These are phyloP conservation scores for Malassezia vespertilionis DNA, from an alignment of 1,284 basidiomycete genomes.

Conservation along the genomic window DNA sequence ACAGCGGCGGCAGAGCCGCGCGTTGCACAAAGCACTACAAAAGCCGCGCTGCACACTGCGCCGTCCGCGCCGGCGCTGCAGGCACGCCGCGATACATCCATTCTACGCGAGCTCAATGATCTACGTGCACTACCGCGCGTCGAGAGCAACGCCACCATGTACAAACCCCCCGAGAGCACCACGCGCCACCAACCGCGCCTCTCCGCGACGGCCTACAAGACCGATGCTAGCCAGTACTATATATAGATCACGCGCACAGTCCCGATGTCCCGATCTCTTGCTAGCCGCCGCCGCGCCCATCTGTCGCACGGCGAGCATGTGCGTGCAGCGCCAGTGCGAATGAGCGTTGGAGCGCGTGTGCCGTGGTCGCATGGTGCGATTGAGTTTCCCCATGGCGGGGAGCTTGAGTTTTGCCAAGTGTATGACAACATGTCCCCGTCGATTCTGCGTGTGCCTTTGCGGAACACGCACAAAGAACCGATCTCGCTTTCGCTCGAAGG, in stretches of 20 bases:
- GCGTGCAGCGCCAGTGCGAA: neutral
- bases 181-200: constrained; percentile 6
- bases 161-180: neutral
- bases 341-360: no score
- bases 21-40: neutral
- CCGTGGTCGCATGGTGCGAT: neutral
- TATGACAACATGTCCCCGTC: constrained; percentile 24
- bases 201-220: constrained; percentile 9
- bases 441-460: constrained; percentile 15
- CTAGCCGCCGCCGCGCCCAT: neutral
- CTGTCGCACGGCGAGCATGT: neutral
- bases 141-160: constrained; percentile 15
- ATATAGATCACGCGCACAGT: no score
- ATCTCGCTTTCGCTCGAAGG: neutral
- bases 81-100: constrained; percentile 7
- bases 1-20: neutral
- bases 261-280: neutral
- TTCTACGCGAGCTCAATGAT: constrained; percentile 16
- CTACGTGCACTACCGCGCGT: constrained; percentile 16
- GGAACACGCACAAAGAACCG: constrained; percentile 7
- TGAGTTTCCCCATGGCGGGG: neutral
- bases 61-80: neutral
- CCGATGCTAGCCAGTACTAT: constrained; percentile 14
- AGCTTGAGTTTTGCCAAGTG: constrained; percentile 14
- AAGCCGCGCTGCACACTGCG: neutral